Evolutionary conservation across 2,329 filamentous ascomycete species (phyloP), one percentile per base, ranked within the genome.

Genomic region (Dothideomycetes sp.): DNA sequence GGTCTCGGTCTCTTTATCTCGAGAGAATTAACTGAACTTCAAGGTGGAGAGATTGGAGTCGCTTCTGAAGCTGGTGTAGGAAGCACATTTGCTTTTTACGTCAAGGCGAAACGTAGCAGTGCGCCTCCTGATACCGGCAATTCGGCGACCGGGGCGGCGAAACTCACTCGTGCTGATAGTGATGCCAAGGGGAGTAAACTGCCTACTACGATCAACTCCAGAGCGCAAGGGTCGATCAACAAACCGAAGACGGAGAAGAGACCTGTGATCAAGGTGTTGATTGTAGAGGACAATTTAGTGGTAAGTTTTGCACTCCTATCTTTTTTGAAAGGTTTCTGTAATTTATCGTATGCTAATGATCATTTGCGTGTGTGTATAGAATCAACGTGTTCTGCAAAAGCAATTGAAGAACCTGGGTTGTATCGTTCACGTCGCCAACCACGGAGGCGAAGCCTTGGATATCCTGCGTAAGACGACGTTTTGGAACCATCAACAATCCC

Each of bases 1-100:
- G 84, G 84, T 0, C 69, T 91, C 1, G 84, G 84, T 0, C 66
- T 89, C 0, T 89, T 87, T 58, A 88, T 89, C 48, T 84, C 79
- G 25, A 73, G 82, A 17, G 76, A 84, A 41, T 68, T 91, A n/a
- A 84, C 82, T 0, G 84, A 89, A 55, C 65, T 89, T 9, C 83
- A 88, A 56, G 82, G 83, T 15, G 84, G 84, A 4, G 78, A 84
- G 45, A 87, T 91, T 33, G 84, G 83, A 2, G 80, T 89, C 3
- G 69, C 72, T 2, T 84, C 80, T 0, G 65, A 74, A 46, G 71
- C 76, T 43, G 82, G 79, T 10, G 67, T 75, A 25, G 83, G 83
- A 27, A 84, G 79, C 58, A 84, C 76, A 0, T 87, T 87, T 58
- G 80, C 76, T 19, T 87, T 88, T 56, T 87, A 84, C 55, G 72